Base-by-base conservation (phyloP, 2,329 filamentous ascomycete species). In the Stemphylium vesicarium region DNA sequence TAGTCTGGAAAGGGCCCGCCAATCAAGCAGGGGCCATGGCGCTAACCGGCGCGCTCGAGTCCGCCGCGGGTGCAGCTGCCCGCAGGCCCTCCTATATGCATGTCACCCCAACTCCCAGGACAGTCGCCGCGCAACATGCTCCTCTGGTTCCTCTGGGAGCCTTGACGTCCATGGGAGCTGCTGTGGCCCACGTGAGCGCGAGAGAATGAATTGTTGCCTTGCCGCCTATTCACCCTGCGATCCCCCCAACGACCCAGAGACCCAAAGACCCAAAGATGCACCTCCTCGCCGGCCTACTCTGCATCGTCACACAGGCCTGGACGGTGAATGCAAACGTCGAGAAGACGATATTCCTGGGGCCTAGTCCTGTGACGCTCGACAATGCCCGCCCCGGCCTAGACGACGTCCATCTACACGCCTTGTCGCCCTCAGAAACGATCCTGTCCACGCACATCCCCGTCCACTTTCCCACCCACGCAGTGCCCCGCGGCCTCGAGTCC, bases 321-420 rank as follows among this genome's bases (percentile, higher is more conserved):
- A 70, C 60, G 48, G 72, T 72, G 63, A 66, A 65, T 63, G 92
- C 89, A 73, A 98, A 99, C 75, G 89, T 90, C 50, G 95, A 98
- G 75, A 99, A 99, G 78, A 82, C 85, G 65, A 91, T 98, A 69
- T 98, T 99, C 79, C 80, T 89, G 32, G 92, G 85, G 18, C 92
- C 93, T 10, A 71, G 78, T 29, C 75, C 81, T 29, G 75, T 85
- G 66, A 75, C 80, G 50, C 76, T 90, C 40, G 84, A 88, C 32
- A 75, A 82, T 49, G 73, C 79, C 45, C 81, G 80, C 63, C 84
- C 83, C 53, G 82, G 78, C 48, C 75, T 91, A 44, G 80, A 84
- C 55, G 80, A 84, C 67, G 80, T 93, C 33, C 81, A 83, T 42
- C 81, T 96, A 50, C 80, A 85, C 60, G 77, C 81, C n/a, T 81